Evolutionary conservation across 179 eudicot species (phyloP).

Genomic region (Vitellaria paradoxa): DNA sequence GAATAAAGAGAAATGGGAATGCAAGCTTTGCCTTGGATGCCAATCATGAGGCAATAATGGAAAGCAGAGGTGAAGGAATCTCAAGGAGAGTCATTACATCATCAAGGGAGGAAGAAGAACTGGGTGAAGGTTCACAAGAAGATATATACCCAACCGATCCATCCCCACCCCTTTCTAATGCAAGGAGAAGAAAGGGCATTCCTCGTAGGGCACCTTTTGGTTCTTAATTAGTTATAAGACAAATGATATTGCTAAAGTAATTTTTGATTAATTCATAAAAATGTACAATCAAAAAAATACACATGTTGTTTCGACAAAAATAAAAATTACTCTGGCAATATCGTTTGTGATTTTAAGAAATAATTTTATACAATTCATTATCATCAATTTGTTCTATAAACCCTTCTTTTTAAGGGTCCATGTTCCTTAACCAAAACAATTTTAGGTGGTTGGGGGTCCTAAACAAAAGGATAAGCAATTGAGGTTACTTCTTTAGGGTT

Average conservation of each 20-base stretch:
- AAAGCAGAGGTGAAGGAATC: constrained; percentile 27
- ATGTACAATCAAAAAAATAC: too few species aligned
- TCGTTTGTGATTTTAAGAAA: too few species aligned
- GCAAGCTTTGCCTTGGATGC: constrained; percentile 67
- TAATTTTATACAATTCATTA: not conserved
- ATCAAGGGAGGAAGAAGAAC: constrained; percentile 37
- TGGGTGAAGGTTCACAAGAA: constrained; percentile 58
- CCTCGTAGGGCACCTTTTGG: constrained; percentile 91
- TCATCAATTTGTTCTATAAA: constrained; percentile 12
- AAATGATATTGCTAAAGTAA: too few species aligned
- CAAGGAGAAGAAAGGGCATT: constrained; percentile 86
- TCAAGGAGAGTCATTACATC: constrained; percentile 24
- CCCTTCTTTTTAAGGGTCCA: constrained; percentile 14
- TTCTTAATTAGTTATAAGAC: constrained; percentile 29
- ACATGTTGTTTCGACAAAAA: too few species aligned
- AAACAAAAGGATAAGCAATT: constrained; percentile 8
- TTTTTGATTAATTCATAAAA: too few species aligned
- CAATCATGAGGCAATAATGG: constrained; percentile 29
- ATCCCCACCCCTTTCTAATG: constrained; percentile 58
- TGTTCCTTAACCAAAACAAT: constrained; percentile 7
- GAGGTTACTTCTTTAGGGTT: not conserved
- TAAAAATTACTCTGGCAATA: too few species aligned
- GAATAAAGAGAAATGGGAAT: constrained; percentile 69
- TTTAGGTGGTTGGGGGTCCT: not conserved
- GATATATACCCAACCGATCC: constrained; percentile 65